Evolutionary conservation across 2,329 filamentous ascomycete species (phyloP).

Genomic region (Cytospora piceae): DNA sequence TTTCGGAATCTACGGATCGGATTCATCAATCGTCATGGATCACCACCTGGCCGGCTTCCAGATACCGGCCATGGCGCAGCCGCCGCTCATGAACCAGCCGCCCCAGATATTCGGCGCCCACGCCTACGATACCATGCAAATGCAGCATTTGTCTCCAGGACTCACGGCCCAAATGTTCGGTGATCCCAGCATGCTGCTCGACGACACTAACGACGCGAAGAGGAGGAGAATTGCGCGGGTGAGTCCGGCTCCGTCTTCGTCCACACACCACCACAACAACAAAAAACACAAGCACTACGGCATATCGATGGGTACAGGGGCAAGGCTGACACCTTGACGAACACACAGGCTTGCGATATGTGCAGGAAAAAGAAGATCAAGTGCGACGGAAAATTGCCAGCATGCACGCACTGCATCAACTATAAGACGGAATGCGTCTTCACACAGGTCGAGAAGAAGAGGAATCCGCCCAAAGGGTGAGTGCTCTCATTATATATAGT

Average conservation of each 20-base stretch:
- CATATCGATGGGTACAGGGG: conserved; percentile 29
- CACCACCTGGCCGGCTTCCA: conserved; percentile 60
- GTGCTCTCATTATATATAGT: conserved; percentile 35
- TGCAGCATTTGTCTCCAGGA: conserved; percentile 59
- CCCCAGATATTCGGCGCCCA: conserved; percentile 72
- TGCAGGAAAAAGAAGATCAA: conserved; percentile 98
- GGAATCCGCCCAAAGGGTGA: conserved; percentile 94
- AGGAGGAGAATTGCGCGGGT: conserved; percentile 86
- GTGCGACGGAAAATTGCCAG: conserved; percentile 93
- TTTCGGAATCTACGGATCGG: background rate
- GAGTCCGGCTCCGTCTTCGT: conserved; percentile 42
- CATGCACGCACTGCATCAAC: conserved; percentile 94
- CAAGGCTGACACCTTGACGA: conserved; percentile 25
- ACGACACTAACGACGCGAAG: conserved; percentile 81
- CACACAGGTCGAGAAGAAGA: conserved; percentile 98
- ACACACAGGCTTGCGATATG: conserved; percentile 88
- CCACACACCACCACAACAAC: background rate
- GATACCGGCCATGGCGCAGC: conserved; percentile 55
- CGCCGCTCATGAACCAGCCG: conserved; percentile 66
- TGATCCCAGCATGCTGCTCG: conserved; percentile 59
- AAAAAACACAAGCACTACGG: background rate
- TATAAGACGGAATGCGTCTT: conserved; percentile 98
- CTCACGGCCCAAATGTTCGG: conserved; percentile 64
- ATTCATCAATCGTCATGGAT: conserved; percentile 46
- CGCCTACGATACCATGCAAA: conserved; percentile 60